These are phyloP conservation scores for Cryptococcus sp. DNA, from an alignment of 1,284 basidiomycete species.

Conservation along the genomic window DNA sequence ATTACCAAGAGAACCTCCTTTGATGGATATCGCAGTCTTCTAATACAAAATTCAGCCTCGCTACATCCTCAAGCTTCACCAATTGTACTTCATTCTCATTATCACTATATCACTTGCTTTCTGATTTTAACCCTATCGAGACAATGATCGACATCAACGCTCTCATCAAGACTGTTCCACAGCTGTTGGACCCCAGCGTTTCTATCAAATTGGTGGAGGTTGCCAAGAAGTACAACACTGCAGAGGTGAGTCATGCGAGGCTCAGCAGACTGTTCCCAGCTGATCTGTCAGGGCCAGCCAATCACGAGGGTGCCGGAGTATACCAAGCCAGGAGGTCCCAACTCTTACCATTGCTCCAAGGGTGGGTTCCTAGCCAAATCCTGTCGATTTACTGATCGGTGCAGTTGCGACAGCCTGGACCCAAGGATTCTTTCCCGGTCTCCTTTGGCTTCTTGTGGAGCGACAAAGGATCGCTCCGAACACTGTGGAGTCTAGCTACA, in stretches of 20 bases:
- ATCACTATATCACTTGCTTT: too few relatives aligned
- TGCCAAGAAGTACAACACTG: conserved; percentile 16
- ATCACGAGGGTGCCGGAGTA: conserved; percentile 32
- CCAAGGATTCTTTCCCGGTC: conserved; percentile 39
- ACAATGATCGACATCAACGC: not conserved
- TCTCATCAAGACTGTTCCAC: not conserved
- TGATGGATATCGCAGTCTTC: too few relatives aligned
- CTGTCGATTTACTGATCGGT: not conserved
- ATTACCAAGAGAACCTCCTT: too few relatives aligned
- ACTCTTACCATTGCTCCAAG: conserved; percentile 30
- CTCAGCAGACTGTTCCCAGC: conserved; percentile 3
- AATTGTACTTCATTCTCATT: too few relatives aligned
- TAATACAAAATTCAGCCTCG: too few relatives aligned
- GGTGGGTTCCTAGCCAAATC: conserved; percentile 14
- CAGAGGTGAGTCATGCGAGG: conserved; percentile 25
- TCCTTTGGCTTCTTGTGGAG: conserved; percentile 35
- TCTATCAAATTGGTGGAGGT: conserved; percentile 17
- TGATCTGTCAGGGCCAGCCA: conserved; percentile 12
- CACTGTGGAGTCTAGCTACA: conserved; percentile 15
- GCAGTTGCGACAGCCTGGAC: conserved; percentile 32
- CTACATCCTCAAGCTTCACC: too few relatives aligned
- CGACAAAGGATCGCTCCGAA: conserved; percentile 19
- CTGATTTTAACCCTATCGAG: too few relatives aligned
- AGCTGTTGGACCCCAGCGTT: conserved; percentile 10
- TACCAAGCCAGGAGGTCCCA: conserved; percentile 27